Conservation (phyloP, 2,329 filamentous ascomycete species). For the Phaeosphaeriaceae sp. region DNA sequence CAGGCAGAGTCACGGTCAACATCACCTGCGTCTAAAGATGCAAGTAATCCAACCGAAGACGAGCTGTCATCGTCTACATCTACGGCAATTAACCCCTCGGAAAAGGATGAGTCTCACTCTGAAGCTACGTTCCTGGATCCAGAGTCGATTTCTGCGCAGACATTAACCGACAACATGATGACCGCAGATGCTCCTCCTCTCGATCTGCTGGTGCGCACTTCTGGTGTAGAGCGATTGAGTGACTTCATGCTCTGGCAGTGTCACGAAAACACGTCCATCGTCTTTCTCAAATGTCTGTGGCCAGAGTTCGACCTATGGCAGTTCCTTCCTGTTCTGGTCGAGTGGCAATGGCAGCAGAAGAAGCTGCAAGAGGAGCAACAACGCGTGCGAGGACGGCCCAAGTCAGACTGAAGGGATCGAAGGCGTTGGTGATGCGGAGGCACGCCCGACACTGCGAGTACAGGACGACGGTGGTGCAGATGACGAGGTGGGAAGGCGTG, state of each 20-base stretch:
- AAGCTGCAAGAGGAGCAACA: conserved; percentile 50
- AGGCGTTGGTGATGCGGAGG: conserved; percentile 9
- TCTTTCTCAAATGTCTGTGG: conserved; percentile 92
- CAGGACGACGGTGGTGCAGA: conserved; percentile 1
- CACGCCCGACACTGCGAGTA: background rate
- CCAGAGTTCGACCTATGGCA: conserved; percentile 94
- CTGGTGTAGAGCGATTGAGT: conserved; percentile 88
- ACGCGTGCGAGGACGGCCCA: conserved; percentile 35
- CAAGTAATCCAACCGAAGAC: conserved; percentile 31
- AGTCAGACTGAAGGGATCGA: conserved; percentile 30
- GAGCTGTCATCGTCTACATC: conserved; percentile 47
- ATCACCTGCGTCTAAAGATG: conserved; percentile 47
- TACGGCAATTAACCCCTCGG: conserved; percentile 44
- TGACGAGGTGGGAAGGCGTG: conserved; percentile 20
- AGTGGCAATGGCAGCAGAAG: conserved; percentile 76
- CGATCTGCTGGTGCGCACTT: conserved; percentile 90
- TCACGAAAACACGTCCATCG: conserved; percentile 88
- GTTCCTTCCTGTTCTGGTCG: conserved; percentile 88
- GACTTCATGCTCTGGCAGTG: conserved; percentile 99
- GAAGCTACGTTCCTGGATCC: conserved; percentile 67
- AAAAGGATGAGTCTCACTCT: conserved; percentile 35
- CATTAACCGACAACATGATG: conserved; percentile 85
- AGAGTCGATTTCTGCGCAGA: conserved; percentile 84
- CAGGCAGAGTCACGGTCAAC: conserved; percentile 35
- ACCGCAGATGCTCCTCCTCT: conserved; percentile 85